Conservation (phyloP, 371 early-diverging fungal genomes). For the Nematocida homosporus region DNA sequence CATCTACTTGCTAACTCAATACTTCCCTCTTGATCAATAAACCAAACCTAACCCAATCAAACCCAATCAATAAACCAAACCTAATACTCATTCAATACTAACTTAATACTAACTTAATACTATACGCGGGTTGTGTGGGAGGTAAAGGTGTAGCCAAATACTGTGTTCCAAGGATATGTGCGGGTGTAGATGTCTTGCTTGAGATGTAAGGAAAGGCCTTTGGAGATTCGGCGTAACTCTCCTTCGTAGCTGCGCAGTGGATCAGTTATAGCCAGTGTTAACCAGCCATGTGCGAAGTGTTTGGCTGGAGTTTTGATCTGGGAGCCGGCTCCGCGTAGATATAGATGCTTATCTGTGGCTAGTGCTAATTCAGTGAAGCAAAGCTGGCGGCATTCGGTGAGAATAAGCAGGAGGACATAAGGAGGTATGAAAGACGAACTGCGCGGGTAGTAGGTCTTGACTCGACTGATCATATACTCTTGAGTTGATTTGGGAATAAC, state of each 20-base stretch:
- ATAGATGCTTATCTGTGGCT: not conserved
- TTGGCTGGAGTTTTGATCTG: not conserved
- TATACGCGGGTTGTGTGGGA: not conserved
- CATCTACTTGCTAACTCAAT: too few species aligned
- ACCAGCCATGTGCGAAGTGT: constrained; percentile 26
- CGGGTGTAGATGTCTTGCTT: constrained; percentile 20
- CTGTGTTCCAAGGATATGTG: not conserved
- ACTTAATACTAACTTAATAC: too few species aligned
- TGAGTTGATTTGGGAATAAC: not conserved
- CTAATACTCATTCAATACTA: too few species aligned
- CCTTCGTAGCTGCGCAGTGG: constrained; percentile 12
- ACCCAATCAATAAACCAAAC: too few species aligned
- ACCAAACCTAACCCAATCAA: too few species aligned
- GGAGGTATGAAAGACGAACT: not conserved
- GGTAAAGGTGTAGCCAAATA: not conserved
- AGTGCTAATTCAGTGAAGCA: not conserved
- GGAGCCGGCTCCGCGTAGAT: not conserved
- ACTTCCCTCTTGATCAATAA: too few species aligned
- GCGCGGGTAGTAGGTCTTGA: not conserved
- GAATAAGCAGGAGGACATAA: not conserved
- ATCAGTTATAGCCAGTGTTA: constrained; percentile 15
- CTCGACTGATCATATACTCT: not conserved
- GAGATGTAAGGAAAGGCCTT: not conserved
- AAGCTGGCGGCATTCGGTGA: not conserved
- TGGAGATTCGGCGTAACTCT: not conserved